A percentile compares a stretch with the other conserved stretches of the same genome.
Conservation (phyloP, 2,329 filamentous ascomycete species). For the Cytospora piceae region DNA sequence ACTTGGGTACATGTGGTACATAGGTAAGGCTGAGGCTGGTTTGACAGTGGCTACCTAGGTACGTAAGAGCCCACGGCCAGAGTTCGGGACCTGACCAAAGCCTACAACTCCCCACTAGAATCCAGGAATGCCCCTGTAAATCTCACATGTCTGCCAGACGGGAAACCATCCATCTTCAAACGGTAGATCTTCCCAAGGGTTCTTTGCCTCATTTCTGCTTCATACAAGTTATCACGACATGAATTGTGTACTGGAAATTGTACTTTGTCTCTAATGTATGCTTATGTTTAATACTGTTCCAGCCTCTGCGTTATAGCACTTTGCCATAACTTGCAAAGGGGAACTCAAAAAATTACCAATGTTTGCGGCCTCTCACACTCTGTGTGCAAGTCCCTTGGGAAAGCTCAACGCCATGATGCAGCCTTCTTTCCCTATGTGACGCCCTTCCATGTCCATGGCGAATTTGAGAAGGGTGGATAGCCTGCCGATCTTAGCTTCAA, state of each 20-base stretch:
- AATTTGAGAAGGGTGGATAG: background rate
- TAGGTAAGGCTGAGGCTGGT: background rate
- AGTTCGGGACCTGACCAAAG: background rate
- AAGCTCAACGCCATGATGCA: background rate
- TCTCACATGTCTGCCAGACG: background rate
- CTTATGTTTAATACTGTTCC: constrained; percentile 4
- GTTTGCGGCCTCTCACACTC: background rate
- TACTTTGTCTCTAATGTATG: background rate
- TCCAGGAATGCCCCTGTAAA: background rate
- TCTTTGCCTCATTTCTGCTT: background rate
- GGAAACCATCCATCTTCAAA: background rate
- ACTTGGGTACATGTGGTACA: background rate
- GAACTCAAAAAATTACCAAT: background rate
- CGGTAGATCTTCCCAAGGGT: background rate
- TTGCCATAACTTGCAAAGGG: background rate
- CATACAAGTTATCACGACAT: background rate
- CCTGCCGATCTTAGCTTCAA: background rate
- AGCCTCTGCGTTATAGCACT: constrained; percentile 20
- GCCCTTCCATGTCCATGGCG: background rate
- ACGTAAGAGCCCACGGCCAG: background rate
- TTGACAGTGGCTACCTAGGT: background rate
- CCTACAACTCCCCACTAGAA: background rate
- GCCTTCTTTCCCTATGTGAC: background rate
- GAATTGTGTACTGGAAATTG: background rate
- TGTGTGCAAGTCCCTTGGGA: background rate